phyloP scores from a whole-genome alignment of 768 basidiomycete species.

The Hebeloma cylindrosporum region DNA sequence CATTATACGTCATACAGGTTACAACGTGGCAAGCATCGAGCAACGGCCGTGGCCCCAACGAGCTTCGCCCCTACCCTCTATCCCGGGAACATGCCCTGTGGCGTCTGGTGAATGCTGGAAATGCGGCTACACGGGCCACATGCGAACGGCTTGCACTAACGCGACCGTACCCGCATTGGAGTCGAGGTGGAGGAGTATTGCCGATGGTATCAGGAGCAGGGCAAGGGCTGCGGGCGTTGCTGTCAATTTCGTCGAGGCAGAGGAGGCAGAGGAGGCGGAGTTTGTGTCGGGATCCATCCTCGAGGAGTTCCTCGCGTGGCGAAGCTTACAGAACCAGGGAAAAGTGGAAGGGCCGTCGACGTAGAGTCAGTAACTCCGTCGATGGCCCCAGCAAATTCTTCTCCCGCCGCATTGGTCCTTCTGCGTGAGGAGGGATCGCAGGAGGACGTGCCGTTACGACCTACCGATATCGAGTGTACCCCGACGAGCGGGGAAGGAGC shows the following conservation, averaged over 20 bases:
- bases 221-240: neutral
- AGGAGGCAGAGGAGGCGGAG: neutral
- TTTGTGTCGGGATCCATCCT: neutral
- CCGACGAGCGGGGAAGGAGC: too few species aligned
- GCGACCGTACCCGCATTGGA: constrained; percentile 14
- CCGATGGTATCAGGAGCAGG: constrained; percentile 3
- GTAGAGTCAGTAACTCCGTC: constrained; percentile 10
- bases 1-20: constrained; percentile 14
- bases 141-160: neutral
- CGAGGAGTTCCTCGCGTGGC: neutral
- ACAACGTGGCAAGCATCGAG: constrained; percentile 6
- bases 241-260: constrained; percentile 1
- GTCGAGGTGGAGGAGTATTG: constrained; percentile 21
- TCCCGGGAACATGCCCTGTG: constrained; percentile 21
- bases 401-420: constrained; percentile 8
- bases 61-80: constrained; percentile 22
- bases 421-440: neutral
- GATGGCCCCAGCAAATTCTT: constrained; percentile 12
- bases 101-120: constrained; percentile 20
- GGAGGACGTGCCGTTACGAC: neutral
- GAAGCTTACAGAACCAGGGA: too few species aligned
- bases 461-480: too few species aligned
- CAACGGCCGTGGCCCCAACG: constrained; percentile 1
- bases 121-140: constrained; percentile 20
- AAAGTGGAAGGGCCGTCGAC: constrained; percentile 23